A percentile compares a stretch with the other conserved stretches of the same genome.
Conservation (phyloP, 1,284 basidiomycete species). For the Mixia osmundae region DNA sequence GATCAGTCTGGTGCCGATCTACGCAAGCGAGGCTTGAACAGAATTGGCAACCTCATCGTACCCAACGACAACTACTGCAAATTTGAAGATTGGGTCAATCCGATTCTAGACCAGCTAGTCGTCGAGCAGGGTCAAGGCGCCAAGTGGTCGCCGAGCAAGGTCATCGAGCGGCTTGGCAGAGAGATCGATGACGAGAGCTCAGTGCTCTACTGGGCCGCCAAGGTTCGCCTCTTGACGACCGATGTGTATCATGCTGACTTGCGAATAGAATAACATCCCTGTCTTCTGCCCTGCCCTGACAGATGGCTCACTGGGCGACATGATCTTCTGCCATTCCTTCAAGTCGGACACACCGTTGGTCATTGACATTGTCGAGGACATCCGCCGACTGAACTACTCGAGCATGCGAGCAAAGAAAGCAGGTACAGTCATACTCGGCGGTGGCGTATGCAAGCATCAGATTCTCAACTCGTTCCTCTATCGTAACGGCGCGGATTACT, state of each 20-base stretch:
- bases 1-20: conserved; percentile 72
- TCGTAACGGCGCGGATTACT: conserved; percentile 90
- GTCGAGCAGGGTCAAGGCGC: conserved; percentile 40
- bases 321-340: conserved; percentile 98
- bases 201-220: conserved; percentile 89
- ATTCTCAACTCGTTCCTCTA: conserved; percentile 99
- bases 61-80: conserved; percentile 99
- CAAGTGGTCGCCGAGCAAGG: conserved; percentile 74
- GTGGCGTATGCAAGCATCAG: conserved; percentile 97
- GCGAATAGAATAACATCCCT: conserved; percentile 69
- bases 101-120: conserved; percentile 78
- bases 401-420: conserved; percentile 73
- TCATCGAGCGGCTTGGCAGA: conserved; percentile 74
- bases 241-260: not conserved
- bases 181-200: conserved; percentile 94
- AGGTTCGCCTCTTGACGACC: conserved; percentile 34
- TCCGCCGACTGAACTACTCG: conserved; percentile 72
- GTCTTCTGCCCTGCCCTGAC: conserved; percentile 97
- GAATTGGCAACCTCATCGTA: conserved; percentile 91
- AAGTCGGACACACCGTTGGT: conserved; percentile 47
- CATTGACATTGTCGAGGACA: conserved; percentile 87
- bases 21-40: conserved; percentile 71
- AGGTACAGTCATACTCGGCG: conserved; percentile 94
- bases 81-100: conserved; percentile 96
- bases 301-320: conserved; percentile 92